Base-by-base conservation (phyloP, 2,329 filamentous ascomycete species). In the Fusarium falciforme region DNA sequence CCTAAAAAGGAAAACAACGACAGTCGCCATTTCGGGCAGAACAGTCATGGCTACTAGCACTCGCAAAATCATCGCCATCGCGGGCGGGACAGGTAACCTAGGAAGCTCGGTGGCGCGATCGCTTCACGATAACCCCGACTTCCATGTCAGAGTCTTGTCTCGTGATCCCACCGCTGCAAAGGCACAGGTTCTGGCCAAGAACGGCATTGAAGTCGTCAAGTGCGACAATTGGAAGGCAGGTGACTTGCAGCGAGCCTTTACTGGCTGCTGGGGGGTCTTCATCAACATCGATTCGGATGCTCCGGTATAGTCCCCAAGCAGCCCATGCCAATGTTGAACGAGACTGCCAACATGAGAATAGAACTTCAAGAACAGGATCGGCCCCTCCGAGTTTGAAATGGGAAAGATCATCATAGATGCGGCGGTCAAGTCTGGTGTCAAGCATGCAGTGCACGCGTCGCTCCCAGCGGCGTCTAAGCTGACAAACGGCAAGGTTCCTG, bases 211-310 rank as follows among this genome's bases (percentile, higher is more conserved):
- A 20, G 29, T 55, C 1, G 11, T 35, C 49, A 55, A 55, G 17
- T 55, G 49, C 27, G 49, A 55, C 11, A 55, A 55, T 20, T 55
- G 49, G 49, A 35, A 55, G 16, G 8, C 29, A 8, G 54, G 38
- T 17, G 54, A 57, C 20, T 17, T 57, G 12, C 7, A 57, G 29
- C 29, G 20, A 35, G 20, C 54, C 33, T 57, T 58, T 9, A 20
- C 3, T 6, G 54, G 20, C 20, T 58, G 54, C 54, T 58, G 54
- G 54, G 54, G 54, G 11, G 12, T 58, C n/a, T 58, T 25, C 20
- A 38, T 58, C 33, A 58, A 58, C 33, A 58, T 58, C 54, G 54
- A 58, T 17, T 58, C 54, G n/a, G 54, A 58, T 38, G 54, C 54
- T 36, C 54, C 54, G 4, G 54, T 57, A 22, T 4, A 17, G 20